Evolutionary conservation across 345 rosid species (phyloP).

Genomic region (Rhodamnia argentea): DNA sequence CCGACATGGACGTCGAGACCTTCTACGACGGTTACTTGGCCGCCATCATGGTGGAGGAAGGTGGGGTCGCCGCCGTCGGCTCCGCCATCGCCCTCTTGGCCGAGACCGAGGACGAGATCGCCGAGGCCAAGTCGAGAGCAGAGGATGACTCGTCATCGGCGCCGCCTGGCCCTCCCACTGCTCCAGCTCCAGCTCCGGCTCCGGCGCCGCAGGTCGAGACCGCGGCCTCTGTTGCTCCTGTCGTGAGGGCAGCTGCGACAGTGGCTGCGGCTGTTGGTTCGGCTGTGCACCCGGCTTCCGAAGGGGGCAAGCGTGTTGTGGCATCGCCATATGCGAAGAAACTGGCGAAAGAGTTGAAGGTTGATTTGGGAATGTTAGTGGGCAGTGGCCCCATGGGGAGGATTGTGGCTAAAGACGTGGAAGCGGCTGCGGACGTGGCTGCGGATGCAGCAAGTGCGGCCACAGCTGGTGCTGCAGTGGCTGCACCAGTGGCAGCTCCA

Average conservation of each 20-base stretch:
- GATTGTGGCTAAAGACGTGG: constrained; percentile 94
- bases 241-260: neutral
- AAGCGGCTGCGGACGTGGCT: constrained; percentile 29
- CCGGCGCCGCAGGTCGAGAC: neutral
- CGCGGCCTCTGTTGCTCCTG: neutral
- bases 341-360: constrained; percentile 74
- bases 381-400: constrained; percentile 93
- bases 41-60: constrained; percentile 91
- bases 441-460: constrained; percentile 8
- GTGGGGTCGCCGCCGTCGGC: constrained; percentile 85
- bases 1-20: constrained; percentile 98
- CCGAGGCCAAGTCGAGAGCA: constrained; percentile 63
- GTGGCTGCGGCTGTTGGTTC: constrained; percentile 16
- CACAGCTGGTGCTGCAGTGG: constrained; percentile 2
- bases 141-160: constrained; percentile 15
- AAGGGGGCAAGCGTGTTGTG: constrained; percentile 79
- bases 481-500: neutral
- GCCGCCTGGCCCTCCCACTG: neutral
- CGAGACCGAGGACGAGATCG: constrained; percentile 66
- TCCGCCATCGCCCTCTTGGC: constrained; percentile 91
- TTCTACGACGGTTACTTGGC: constrained; percentile 92
- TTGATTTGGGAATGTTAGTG: constrained; percentile 47
- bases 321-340: constrained; percentile 90
- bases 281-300: constrained; percentile 65
- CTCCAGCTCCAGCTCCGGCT: constrained; percentile 1